A percentile compares a stretch with the other conserved stretches of the same genome.
These are phyloP conservation scores for Vanrija sp. DNA, from an alignment of 1,284 basidiomycete genomes.

Conservation along the genomic window DNA sequence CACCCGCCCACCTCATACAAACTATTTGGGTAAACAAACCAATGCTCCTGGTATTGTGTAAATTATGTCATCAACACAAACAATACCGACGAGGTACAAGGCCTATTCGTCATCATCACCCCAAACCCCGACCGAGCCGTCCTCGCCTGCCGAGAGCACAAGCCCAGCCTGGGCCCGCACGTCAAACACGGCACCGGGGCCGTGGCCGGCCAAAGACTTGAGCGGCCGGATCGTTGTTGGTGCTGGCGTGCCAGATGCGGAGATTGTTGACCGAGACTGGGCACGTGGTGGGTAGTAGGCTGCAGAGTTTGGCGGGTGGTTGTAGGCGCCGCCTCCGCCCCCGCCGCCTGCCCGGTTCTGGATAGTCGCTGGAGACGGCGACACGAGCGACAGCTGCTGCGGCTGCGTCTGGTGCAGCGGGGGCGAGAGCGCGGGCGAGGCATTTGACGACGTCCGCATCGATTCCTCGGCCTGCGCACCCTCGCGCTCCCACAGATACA, in stretches of 20 bases:
- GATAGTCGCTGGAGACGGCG: too few relatives aligned
- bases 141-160: slow-evolving; percentile 50
- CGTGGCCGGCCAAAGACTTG: slow-evolving; percentile 34
- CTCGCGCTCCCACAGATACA: slow-evolving; percentile 46
- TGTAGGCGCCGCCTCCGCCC: background rate
- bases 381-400: background rate
- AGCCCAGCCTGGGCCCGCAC: slow-evolving; percentile 43
- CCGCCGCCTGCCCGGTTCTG: too few relatives aligned
- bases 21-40: too few relatives aligned
- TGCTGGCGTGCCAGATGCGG: slow-evolving; percentile 2
- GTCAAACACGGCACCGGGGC: slow-evolving; percentile 47
- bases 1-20: too few relatives aligned
- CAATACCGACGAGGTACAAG: too few relatives aligned
- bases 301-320: background rate
- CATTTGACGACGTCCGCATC: slow-evolving; percentile 5
- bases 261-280: too few relatives aligned
- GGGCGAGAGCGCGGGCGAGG: background rate
- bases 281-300: slow-evolving; percentile 34
- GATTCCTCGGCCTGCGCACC: slow-evolving; percentile 6
- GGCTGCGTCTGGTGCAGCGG: background rate
- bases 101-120: slow-evolving; percentile 11
- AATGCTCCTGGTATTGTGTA: too few relatives aligned
- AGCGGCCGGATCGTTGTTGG: slow-evolving; percentile 28
- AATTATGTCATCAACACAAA: too few relatives aligned
- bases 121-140: slow-evolving; percentile 52